Evolutionary conservation across 2,329 filamentous ascomycete genomes (phyloP), one percentile per base, ranked within the genome.

Genomic region (Hypoxylon sp.): DNA sequence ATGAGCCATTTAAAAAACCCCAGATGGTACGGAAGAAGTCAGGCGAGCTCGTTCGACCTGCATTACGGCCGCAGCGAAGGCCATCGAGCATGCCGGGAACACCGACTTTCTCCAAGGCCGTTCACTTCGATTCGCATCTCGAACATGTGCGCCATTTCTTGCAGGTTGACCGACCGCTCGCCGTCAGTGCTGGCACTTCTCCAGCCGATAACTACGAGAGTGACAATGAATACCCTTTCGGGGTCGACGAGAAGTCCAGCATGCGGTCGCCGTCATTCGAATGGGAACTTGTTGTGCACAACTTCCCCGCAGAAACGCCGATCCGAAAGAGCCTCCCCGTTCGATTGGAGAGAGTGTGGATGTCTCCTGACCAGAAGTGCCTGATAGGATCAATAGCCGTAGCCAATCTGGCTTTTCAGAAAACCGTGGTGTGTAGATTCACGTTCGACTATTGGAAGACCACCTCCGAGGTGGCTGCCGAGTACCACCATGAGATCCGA

Each of bases 391-490:
- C 89, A 16, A 87, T 97, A 55, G 91, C 89, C 6, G 94, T 97
- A 21, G 89, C 91, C 76, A 99, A 99, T 79, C 80, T 98, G 45
- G 88, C 94, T 0, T 99, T 97, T 81, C 87, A 94, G 57, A 99
- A 99, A 81, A 79, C 85, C 5, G 93, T 99, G 57, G 89, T 91
- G n/a, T 95, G 93, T 78, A 89, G 96, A 53, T 99, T 99, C 79
- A 99, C 96, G 0, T 86, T 97, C 48, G 96, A 99, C 78, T 96
- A 97, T 81, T 99, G 96, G 96, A 97, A 97, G 85, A 99, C 96
- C 0, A 96, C 94, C 0, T 99, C 96, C 0, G 96, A 99, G 77
- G 91, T 98, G 1, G 85, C 86, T 37, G 95, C 93, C n/a, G 94
- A 97, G 74, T 99, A 88, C 81, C 90, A 90, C 77, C 88, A 92